Percentiles rank a stretch among this genome's conserved stretches.
Evolutionary conservation across 352 stramenopile genomes (phyloP).

Genomic region (Globisporangium nodosum): DNA sequence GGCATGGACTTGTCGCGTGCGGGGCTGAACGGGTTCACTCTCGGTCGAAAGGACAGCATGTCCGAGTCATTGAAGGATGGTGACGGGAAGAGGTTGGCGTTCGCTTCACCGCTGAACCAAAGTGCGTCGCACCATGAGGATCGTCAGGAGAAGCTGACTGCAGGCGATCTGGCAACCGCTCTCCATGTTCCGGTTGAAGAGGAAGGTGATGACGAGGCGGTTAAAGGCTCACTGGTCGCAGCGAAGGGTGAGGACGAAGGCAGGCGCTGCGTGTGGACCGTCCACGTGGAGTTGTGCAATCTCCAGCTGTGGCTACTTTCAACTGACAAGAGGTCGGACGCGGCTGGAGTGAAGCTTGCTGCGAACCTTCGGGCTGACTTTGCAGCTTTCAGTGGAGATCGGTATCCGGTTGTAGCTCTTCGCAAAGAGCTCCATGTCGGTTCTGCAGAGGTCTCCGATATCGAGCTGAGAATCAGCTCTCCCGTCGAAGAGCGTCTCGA

Average conservation of each 20-base stretch:
- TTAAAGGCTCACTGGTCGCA: neutral
- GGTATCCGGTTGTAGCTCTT: neutral
- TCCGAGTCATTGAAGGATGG: slow-evolving; percentile 12
- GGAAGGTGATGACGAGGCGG: neutral
- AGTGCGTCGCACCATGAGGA: neutral
- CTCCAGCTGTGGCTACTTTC: slow-evolving; percentile 67
- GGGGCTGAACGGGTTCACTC: neutral
- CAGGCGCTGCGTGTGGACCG: slow-evolving; percentile 21
- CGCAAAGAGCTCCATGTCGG: slow-evolving; percentile 16
- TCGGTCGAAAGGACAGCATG: slow-evolving; percentile 42
- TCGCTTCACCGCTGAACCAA: slow-evolving; percentile 4
- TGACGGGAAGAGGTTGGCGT: slow-evolving; percentile 2
- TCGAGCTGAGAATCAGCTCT: slow-evolving; percentile 33
- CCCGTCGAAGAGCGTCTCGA: slow-evolving; percentile 12
- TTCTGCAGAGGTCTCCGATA: slow-evolving; percentile 22
- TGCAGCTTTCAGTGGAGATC: slow-evolving; percentile 3
- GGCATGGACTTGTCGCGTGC: slow-evolving; percentile 4
- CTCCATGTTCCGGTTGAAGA: slow-evolving; percentile 1
- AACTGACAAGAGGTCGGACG: slow-evolving; percentile 51
- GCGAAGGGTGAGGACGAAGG: neutral
- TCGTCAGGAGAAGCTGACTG: slow-evolving; percentile 6
- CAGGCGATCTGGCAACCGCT: slow-evolving; percentile 5
- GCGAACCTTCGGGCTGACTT: slow-evolving; percentile 14
- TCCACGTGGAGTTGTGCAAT: slow-evolving; percentile 38
- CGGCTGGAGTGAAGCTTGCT: slow-evolving; percentile 47